Evolutionary conservation across 169 alveolate genomes (phyloP), one percentile per base, ranked within the genome.

Genomic region (Plasmodium gaboni): DNA sequence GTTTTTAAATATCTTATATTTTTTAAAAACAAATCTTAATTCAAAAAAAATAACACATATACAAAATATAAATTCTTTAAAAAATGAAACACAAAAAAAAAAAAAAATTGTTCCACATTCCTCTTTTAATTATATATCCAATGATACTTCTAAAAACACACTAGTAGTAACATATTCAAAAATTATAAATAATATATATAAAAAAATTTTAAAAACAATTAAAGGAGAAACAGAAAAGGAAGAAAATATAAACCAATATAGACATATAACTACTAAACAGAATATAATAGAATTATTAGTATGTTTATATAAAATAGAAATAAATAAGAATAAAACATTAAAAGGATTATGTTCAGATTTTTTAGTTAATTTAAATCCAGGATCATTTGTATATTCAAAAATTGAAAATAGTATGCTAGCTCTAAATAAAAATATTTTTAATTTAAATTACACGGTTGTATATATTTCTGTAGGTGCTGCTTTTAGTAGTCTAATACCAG

Each of bases 391-490:
- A 48, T 83, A 69, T 69, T 76, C 72, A 0, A 71, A 60, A 19
- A 69, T 83, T 26, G 50, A 83, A 61, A 73, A 83, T 83, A 70
- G 91, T 64, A 24, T 83, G 17, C 10, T 83, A 44, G 44, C 32
- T n/a, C 19, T 55, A 38, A 83, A 83, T 83, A 83, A 69, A 83
- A 83, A 83, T 55, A 57, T 83, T 42, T 51, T 60, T 12, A 70
- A 83, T 32, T 24, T 83, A 59, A 38, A 59, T 72, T 83, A 83
- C 32, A 61, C 86, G 55, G 59, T 83, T 69, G 64, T 83, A n/a
- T 83, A 83, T 42, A 83, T 83, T 55, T 67, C 86, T 15, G 70
- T 63, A 19, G 91, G 91, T 4, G 76, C 85, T 1, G 76, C 91
- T 48, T 68, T 83, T 69, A 83, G 91, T 67, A 83, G 91, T 50